A percentile compares a stretch with the other conserved stretches of the same genome.
phyloP scores from a whole-genome alignment of 2,329 filamentous ascomycete species.

The Teratosphaeria pseudoeucalypti region DNA sequence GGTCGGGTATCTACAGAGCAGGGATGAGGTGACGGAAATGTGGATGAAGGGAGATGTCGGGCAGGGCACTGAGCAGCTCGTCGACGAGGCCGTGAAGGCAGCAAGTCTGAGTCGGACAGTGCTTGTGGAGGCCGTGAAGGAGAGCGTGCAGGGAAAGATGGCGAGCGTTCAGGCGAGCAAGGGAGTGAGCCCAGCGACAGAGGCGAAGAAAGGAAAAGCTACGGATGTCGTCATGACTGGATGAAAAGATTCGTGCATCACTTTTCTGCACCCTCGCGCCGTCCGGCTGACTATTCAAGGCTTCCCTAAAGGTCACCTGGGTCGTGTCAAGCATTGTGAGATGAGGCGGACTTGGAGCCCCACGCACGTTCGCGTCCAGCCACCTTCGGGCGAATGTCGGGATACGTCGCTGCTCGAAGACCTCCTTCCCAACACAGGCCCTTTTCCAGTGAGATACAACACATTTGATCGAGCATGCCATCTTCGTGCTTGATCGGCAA shows the following conservation, averaged over 20 bases:
- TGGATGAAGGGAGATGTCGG: constrained; percentile 74
- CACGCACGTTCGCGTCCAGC: no score
- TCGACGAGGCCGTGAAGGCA: constrained; percentile 55
- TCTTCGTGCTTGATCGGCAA: no score
- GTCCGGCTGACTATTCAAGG: no score
- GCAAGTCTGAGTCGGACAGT: constrained; percentile 50
- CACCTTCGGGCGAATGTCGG: no score
- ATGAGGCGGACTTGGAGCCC: no score
- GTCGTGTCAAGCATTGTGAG: no score
- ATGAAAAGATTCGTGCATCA: constrained; percentile 7
- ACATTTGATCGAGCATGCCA: no score
- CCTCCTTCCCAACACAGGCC: no score
- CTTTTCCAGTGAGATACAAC: no score
- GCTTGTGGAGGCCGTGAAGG: constrained; percentile 50
- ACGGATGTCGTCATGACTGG: constrained; percentile 22
- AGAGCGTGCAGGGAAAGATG: constrained; percentile 37
- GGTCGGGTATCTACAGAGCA: constrained; percentile 73
- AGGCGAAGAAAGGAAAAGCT: constrained; percentile 9
- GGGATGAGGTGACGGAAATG: constrained; percentile 87
- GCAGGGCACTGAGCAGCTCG: constrained; percentile 40
- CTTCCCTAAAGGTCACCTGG: no score
- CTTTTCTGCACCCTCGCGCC: no score
- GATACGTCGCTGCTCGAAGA: no score
- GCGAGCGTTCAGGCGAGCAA: constrained; percentile 1
- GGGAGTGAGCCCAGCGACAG: constrained; percentile 6